Evolutionary conservation across 768 basidiomycete species (phyloP).

Genomic region (Pholiota microspora): DNA sequence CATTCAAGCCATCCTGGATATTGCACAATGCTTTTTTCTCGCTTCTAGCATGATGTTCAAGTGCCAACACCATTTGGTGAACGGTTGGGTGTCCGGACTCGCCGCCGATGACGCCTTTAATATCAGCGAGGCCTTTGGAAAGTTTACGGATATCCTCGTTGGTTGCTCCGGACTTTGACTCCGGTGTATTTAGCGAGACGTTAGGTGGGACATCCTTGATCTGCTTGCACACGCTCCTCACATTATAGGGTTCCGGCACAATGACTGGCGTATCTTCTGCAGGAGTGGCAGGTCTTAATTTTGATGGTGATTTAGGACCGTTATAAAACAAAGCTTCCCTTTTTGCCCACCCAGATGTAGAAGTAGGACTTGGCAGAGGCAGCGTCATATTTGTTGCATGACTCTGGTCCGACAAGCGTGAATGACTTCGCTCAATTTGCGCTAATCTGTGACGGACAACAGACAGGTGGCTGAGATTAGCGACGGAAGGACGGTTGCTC

Average conservation of each 20-base stretch:
- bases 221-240: background rate
- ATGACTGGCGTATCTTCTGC: background rate
- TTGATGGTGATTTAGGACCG: background rate
- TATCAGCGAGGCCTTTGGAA: slow-evolving; percentile 15
- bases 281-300: background rate
- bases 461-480: slow-evolving; percentile 57
- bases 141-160: slow-evolving; percentile 19
- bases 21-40: slow-evolving; percentile 23
- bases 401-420: slow-evolving; percentile 20
- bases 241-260: background rate
- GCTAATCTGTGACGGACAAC: slow-evolving; percentile 67
- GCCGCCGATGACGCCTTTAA: slow-evolving; percentile 24
- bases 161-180: background rate
- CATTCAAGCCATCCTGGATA: slow-evolving; percentile 27
- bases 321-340: slow-evolving; percentile 15
- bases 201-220: background rate
- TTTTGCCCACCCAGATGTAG: slow-evolving; percentile 15
- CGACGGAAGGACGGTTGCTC: slow-evolving; percentile 60
- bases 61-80: slow-evolving; percentile 28
- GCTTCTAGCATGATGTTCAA: slow-evolving; percentile 27
- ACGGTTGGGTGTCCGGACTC: slow-evolving; percentile 25
- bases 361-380: slow-evolving; percentile 12
- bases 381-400: slow-evolving; percentile 7
- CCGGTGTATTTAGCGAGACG: background rate
- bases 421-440: slow-evolving; percentile 46